A percentile compares a stretch with the other conserved stretches of the same genome.
These are phyloP conservation scores for Cryptococcus sp. DNA, from an alignment of 1,284 basidiomycete genomes.

Conservation along the genomic window DNA sequence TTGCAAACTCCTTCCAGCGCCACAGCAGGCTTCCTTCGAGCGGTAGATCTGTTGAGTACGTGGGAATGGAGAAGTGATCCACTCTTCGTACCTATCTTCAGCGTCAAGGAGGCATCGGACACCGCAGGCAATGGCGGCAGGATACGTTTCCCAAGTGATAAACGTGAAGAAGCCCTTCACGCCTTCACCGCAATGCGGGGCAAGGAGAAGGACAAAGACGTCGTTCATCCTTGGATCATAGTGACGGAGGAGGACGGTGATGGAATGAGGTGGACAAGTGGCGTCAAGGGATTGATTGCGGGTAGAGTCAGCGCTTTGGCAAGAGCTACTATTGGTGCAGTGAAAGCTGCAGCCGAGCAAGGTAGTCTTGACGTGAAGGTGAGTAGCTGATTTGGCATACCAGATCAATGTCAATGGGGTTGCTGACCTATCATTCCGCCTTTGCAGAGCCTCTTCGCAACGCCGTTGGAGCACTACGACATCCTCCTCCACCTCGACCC, in stretches of 20 bases:
- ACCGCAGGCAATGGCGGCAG: conserved; percentile 10
- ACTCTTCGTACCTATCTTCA: conserved; percentile 58
- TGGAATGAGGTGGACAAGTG: conserved; percentile 74
- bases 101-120: conserved; percentile 32
- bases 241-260: conserved; percentile 75
- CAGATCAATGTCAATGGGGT: too few species aligned
- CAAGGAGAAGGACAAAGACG: conserved; percentile 51
- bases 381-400: conserved; percentile 12
- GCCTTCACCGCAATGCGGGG: conserved; percentile 52
- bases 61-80: conserved; percentile 74
- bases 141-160: conserved; percentile 51
- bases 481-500: conserved; percentile 76
- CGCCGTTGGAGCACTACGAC: conserved; percentile 83
- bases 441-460: conserved; percentile 65
- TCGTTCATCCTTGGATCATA: conserved; percentile 71
- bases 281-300: conserved; percentile 67
- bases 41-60: conserved; percentile 71
- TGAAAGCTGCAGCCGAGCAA: conserved; percentile 31
- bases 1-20: conserved; percentile 55
- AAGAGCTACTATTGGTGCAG: conserved; percentile 63
- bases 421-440: neutral
- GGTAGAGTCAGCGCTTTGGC: conserved; percentile 71
- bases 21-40: conserved; percentile 72
- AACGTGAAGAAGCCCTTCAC: conserved; percentile 65
- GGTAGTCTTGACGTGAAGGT: conserved; percentile 41